Conservation (phyloP, 306 rosid genomes). For the Mimosa pudica region DNA sequence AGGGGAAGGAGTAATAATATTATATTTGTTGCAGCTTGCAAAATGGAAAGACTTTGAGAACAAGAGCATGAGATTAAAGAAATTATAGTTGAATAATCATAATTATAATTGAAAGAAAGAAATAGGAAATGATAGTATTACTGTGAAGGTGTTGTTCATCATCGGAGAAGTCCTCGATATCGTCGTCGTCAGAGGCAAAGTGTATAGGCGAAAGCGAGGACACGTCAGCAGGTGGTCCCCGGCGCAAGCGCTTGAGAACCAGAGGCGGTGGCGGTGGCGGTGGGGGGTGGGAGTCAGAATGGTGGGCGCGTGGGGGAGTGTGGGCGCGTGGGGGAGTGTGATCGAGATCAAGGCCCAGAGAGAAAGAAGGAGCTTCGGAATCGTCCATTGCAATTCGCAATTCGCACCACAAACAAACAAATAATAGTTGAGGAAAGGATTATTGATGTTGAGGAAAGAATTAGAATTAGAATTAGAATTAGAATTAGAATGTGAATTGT, state of each 20-base stretch:
- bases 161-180: conserved; percentile 82
- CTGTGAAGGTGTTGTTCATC: conserved; percentile 56
- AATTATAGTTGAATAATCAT: too few species aligned
- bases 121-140: neutral
- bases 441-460: too few species aligned
- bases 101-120: too few species aligned
- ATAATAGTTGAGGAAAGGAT: too few species aligned
- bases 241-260: conserved; percentile 69
- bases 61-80: too few species aligned
- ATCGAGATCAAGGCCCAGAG: conserved; percentile 62
- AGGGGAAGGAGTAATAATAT: too few species aligned
- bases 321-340: conserved; percentile 24
- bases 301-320: neutral
- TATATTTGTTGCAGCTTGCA: too few species aligned
- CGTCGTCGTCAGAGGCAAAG: conserved; percentile 42
- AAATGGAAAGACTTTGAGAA: too few species aligned
- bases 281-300: too few species aligned
- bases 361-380: conserved; percentile 70
- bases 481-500: neutral
- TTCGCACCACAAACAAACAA: too few species aligned
- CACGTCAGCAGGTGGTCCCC: conserved; percentile 40
- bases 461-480: too few species aligned
- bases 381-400: conserved; percentile 53
- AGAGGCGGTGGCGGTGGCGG: conserved; percentile 39
- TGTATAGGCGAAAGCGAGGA: conserved; percentile 7